Percentiles rank a stretch among this genome's conserved stretches.
Evolutionary conservation across 805 yeast species (phyloP).

Genomic region (Monosporozyma aerobia): DNA sequence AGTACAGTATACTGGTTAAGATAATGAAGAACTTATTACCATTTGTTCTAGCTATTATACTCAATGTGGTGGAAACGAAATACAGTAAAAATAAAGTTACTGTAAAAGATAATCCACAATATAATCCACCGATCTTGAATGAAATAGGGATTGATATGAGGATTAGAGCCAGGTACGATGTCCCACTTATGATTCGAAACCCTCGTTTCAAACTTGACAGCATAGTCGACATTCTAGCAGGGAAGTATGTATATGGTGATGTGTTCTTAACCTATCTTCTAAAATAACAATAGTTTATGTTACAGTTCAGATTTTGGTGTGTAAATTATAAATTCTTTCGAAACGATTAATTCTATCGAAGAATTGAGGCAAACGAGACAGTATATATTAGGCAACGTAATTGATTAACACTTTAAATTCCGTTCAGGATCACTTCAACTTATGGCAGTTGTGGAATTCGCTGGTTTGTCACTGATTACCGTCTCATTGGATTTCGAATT

Average conservation of each 20-base stretch:
- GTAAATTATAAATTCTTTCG: neutral
- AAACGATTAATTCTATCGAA: neutral
- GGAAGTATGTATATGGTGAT: neutral
- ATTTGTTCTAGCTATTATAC: slow-evolving; percentile 38
- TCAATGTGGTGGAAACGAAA: slow-evolving; percentile 61
- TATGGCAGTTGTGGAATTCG: neutral
- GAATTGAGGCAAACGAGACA: neutral
- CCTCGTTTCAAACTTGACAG: slow-evolving; percentile 17
- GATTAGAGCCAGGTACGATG: slow-evolving; percentile 56
- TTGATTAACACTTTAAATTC: neutral
- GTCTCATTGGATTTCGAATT: neutral
- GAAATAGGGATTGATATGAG: slow-evolving; percentile 83
- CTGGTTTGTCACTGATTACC: neutral
- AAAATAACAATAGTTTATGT: neutral
- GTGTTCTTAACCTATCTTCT: neutral
- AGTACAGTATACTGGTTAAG: slow-evolving; percentile 44
- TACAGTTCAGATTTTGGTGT: neutral
- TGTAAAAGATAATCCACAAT: slow-evolving; percentile 82
- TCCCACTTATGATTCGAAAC: slow-evolving; percentile 35
- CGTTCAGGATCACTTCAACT: neutral
- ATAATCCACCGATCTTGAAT: slow-evolving; percentile 85
- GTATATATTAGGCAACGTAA: neutral
- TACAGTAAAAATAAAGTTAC: slow-evolving; percentile 63
- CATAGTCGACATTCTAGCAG: slow-evolving; percentile 6
- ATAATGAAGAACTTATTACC: slow-evolving; percentile 16